Conservation (phyloP, 495 filamentous ascomycete species). For the Podospora appendiculata region DNA sequence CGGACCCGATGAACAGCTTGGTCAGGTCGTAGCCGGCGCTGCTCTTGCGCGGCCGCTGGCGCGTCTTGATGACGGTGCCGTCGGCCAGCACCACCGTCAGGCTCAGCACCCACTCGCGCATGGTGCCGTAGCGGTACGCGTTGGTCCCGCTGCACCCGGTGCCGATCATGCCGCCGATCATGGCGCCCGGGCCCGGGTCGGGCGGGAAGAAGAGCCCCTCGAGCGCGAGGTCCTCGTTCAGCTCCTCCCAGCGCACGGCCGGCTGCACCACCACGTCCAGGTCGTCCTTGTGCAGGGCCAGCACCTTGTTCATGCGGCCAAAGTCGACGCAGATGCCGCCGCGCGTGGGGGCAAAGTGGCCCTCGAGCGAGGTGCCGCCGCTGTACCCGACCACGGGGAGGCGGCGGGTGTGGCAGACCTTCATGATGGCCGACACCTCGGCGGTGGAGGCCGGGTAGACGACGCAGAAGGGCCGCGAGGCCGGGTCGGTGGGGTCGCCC, state of each 20-base stretch:
- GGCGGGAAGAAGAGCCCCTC: conserved; percentile 75
- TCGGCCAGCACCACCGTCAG: conserved; percentile 91
- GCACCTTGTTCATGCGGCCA: conserved; percentile 63
- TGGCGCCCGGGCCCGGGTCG: conserved; percentile 72
- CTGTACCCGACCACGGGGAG: conserved; percentile 73
- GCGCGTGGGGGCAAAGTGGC: conserved; percentile 66
- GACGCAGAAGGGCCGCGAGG: conserved; percentile 48
- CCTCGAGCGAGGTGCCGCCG: conserved; percentile 73
- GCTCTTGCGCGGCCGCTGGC: conserved; percentile 67
- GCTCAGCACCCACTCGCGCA: conserved; percentile 91
- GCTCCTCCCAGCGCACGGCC: conserved; percentile 67
- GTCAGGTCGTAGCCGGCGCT: conserved; percentile 83
- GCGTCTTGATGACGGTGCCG: conserved; percentile 84
- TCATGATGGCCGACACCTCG: conserved; percentile 66
- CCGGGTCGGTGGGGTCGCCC: conserved; percentile 35
- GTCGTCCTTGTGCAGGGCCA: conserved; percentile 63
- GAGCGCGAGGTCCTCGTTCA: conserved; percentile 64
- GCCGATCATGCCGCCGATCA: conserved; percentile 94
- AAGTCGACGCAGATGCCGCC: conserved; percentile 78
- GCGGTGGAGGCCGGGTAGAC: conserved; percentile 60
- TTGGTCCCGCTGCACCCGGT: conserved; percentile 94
- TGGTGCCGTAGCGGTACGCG: conserved; percentile 88
- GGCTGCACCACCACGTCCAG: conserved; percentile 79
- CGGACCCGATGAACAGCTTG: conserved; percentile 69
- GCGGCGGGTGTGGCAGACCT: conserved; percentile 58